Evolutionary conservation across 1,284 basidiomycete genomes (phyloP).

Genomic region (Heliocybe sulcata): DNA sequence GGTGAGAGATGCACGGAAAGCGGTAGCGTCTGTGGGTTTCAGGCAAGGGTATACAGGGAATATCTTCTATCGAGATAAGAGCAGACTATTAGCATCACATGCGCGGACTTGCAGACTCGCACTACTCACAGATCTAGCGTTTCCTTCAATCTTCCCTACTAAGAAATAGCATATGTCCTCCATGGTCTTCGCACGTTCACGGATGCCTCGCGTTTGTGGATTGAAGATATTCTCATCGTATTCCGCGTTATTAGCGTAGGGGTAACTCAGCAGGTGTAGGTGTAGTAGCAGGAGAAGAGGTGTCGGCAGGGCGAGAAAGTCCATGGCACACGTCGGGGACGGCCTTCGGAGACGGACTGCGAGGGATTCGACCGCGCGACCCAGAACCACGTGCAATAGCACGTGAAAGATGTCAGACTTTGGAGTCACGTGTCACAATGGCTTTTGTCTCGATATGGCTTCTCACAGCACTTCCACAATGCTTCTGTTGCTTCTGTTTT

Average conservation of each 20-base stretch:
- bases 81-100: too few relatives aligned
- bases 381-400: too few relatives aligned
- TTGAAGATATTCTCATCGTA: constrained; percentile 43
- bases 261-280: constrained; percentile 41
- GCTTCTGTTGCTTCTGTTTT: too few relatives aligned
- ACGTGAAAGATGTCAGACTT: too few relatives aligned
- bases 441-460: too few relatives aligned
- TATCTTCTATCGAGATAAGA: constrained; percentile 21
- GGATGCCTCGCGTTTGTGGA: constrained; percentile 31
- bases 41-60: constrained; percentile 41
- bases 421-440: too few relatives aligned
- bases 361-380: too few relatives aligned
- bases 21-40: constrained; percentile 38
- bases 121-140: constrained; percentile 19
- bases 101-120: too few relatives aligned
- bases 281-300: constrained; percentile 38
- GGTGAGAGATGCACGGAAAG: constrained; percentile 40
- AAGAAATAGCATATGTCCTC: constrained; percentile 46
- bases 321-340: background rate
- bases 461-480: too few relatives aligned
- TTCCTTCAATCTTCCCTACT: constrained; percentile 34
- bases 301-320: constrained; percentile 16
- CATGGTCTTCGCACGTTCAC: constrained; percentile 41
- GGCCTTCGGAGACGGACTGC: too few relatives aligned
- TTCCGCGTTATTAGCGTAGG: constrained; percentile 30